Conservation (phyloP, 805 yeast genomes). For the Zygoascus biomembranicola region DNA sequence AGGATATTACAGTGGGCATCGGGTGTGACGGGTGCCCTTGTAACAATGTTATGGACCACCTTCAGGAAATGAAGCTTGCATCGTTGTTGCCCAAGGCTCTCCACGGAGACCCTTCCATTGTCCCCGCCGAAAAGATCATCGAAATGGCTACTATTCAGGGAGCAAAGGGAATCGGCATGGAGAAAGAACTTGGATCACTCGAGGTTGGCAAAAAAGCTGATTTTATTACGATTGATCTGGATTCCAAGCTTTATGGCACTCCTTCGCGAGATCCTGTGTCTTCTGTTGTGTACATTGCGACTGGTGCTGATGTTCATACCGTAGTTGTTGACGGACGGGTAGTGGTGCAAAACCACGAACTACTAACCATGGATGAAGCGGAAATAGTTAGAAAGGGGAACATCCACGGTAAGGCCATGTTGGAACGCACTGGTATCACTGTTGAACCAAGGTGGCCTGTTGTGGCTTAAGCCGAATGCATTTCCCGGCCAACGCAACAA, state of each 20-base stretch:
- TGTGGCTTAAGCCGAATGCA: not conserved
- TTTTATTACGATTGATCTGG: slow-evolving; percentile 6
- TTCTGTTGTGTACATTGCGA: slow-evolving; percentile 13
- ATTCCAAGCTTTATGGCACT: slow-evolving; percentile 7
- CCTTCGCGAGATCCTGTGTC: slow-evolving; percentile 13
- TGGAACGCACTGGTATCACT: not conserved
- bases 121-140: slow-evolving; percentile 5
- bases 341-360: slow-evolving; percentile 6
- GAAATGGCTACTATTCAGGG: slow-evolving; percentile 6
- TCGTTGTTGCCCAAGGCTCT: slow-evolving; percentile 3
- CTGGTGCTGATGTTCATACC: slow-evolving; percentile 14
- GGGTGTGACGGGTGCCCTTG: slow-evolving; percentile 8
- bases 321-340: slow-evolving; percentile 12
- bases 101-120: not conserved
- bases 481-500: not conserved
- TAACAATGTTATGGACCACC: slow-evolving; percentile 4
- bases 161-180: slow-evolving; percentile 3
- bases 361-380: slow-evolving; percentile 7
- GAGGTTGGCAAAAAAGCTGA: slow-evolving; percentile 9
- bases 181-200: not conserved
- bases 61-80: slow-evolving; percentile 6
- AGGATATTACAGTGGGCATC: slow-evolving; percentile 4
- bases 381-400: slow-evolving; percentile 6
- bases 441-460: not conserved
- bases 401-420: slow-evolving; percentile 6